Base-by-base conservation (phyloP, 768 basidiomycete species). In the Agaricus blazei region DNA sequence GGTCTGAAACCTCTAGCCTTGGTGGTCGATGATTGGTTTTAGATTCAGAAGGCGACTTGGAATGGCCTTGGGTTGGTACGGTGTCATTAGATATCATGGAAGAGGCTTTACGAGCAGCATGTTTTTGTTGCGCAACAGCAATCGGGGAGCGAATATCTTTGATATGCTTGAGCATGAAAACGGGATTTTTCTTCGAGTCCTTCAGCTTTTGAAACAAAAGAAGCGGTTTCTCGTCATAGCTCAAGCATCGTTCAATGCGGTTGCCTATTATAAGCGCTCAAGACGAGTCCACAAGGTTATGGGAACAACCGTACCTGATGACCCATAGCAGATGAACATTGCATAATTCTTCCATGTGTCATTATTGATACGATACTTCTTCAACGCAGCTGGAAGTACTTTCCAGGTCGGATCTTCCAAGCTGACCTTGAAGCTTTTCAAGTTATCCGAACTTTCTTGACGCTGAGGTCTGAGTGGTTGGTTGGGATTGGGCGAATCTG, bases 321-420 rank as follows among this genome's bases (percentile, higher is more conserved):
- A 87, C 9, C 95, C 96, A 69, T 96, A 98, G 63, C 96, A 98
- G 58, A 99, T 98, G 72, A 99, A 99, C 88, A 99, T 90, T 28
- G 97, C 97, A 73, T 98, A 99, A 64, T 93, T 91, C 75, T 93
- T 88, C 97, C 97, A 99, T 68, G 91, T 95, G 60, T 98, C 97
- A 62, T 92, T 92, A 69, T 96, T 93, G 72, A 98, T 98, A 66
- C 92, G 94, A 70, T 99, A 99, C 70, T 98, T 98, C 74, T 98
- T 98, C 59, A 99, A 75, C 14, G 97, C 97, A 0, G 97, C 97
- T 1, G 97, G 97, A 14, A 99, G 75, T 23, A 99, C 97, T 67
- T 98, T 98, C 88, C 91, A 98, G 31, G 96, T 97, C 0, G 97
- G 97, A 67, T 99, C 97, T 52, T 98, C 96, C 55, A 99, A 69